Base-by-base conservation (phyloP, 257 asterid species). In the Przewalskia tangutica region DNA sequence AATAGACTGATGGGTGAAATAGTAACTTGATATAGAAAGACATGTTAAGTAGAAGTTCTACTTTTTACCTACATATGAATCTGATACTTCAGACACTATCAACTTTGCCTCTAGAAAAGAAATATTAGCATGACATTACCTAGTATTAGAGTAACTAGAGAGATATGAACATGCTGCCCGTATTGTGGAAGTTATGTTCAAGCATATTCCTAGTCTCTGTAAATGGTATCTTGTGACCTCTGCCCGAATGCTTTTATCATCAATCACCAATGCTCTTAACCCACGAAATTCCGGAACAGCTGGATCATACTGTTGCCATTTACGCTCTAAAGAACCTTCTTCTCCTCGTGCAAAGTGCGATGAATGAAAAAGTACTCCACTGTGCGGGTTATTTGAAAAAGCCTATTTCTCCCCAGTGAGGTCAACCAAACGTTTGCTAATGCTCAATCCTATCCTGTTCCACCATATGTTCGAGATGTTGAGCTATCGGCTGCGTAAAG, bases 401-500 rank as follows among this genome's bases (percentile, higher is more conserved):
- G 54, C 93, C 94, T 6, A 93, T 93, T 84, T 91, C 96, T 71
- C 66, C 89, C 92, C 97, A 93, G 65, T 93, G 81, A 91, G 97
- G 71, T 86, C 87, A 77, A 93, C 96, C 70, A 93, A 82, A 34
- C 90, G 87, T 86, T 89, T 87, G 84, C 97, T 88, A 68, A 93
- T 93, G 88, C 97, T 93, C 85, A 93, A 83, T 44, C 97, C 97
- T 60, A 93, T 91, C 46, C 97, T 1, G 97, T 93, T 12, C 97
- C 97, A 59, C 94, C 96, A 85, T 93, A 91, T 54, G 89, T 93
- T 56, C 96, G 93, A 46, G 96, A 91, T 12, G 92, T 93, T 75
- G 93, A 91, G 85, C 96, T 90, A 86, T 91, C 97, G 17, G 93
- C 89, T 93, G 97, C 95, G 90, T 90, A 84, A 93, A 93, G 70